Evolutionary conservation across 805 yeast genomes (phyloP), one percentile per base, ranked within the genome.

Genomic region (Schizosaccharomyces cryophilus): DNA sequence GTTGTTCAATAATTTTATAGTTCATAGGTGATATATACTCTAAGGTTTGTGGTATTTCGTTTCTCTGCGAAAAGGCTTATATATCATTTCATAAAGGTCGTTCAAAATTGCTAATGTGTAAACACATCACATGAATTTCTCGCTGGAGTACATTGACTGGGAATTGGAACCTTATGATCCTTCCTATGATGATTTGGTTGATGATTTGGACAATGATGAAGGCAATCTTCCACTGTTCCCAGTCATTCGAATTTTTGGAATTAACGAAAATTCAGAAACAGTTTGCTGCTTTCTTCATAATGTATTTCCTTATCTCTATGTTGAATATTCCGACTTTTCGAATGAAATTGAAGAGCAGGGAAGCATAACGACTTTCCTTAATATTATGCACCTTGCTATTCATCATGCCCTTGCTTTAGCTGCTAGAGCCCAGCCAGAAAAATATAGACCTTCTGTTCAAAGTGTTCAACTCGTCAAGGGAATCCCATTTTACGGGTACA

Each of bases 401-500:
- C 69, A 3, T 61, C 73, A 64, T 61, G 64, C 26, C 45, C 38
- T 2, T 66, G 67, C 0, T 67, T 65, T 61, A 65, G 68, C 19
- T n/a, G 51, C 51, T 19, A 45, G 51, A 45, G 4, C 51, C 6
- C 9, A 45, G 9, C 51, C 51, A 7, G 51, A 45, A 4, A 45
- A n/a, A 4, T 45, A 45, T 24, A 45, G 26, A 45, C 51, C 51
- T 45, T n/a, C 51, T 21, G 58, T 60, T 2, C 42, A 60, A 26
- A 42, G 42, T 17, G 66, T 73, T 7, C 61, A 66, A 5, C 68
- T 86, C 0, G 84, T 94, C 61, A 80, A 81, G 64, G 96, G 84
- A 0, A 74, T 79, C 0, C 90, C 94, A 0, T 83, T 89, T 59
- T 93, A 93, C 69, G 97, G 97, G 0, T 90, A 78, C 69, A 80